Evolutionary conservation across 1,139 yeast genomes (phyloP), one percentile per base, ranked within the genome.

Genomic region (Pichia norvegensis): DNA sequence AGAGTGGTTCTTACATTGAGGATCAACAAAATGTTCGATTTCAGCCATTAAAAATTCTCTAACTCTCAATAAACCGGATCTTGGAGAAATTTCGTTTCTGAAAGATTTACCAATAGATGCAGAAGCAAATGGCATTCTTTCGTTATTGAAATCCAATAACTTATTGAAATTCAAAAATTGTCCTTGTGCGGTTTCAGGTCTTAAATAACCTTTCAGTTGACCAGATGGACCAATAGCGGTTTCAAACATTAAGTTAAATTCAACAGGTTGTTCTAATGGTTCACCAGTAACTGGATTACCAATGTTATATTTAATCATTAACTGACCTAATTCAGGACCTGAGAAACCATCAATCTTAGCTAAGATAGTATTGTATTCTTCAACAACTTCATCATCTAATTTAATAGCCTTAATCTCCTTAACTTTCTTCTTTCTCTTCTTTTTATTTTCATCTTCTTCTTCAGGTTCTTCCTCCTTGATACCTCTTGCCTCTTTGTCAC

Each of bases 181-280:
- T 61, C 99, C 98, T 73, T 94, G 99, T 27, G 99, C 99, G 52
- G 99, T 94, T 72, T 94, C 99, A 49, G 99, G 99, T 69, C 99
- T 82, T 64, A 94, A 72, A 69, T 78, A 94, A 57, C 98, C 98
- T 73, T 85, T 88, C 67, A 90, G 72, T 64, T 83, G 88, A 62
- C 98, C 98, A 48, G 97, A 85, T 52, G 99, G 98, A 46, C 99
- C 99, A 66, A 94, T 94, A 49, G 96, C 96, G 48, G 99, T 94
- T 68, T 90, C 97, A 65, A 94, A 94, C 98, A 94, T 94, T 68
- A 94, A 80, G 72, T 94, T 94, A 79, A 94, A 94, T 65, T 88
- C 97, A 55, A 76, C 79, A 56, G 99, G 99, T 42, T 83, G 84
- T 66, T 87, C 95, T 61, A 94, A 77, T 46, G 77, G 72, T 40